Base-by-base conservation (phyloP, 805 yeast species). In the Starmerella apicola region DNA sequence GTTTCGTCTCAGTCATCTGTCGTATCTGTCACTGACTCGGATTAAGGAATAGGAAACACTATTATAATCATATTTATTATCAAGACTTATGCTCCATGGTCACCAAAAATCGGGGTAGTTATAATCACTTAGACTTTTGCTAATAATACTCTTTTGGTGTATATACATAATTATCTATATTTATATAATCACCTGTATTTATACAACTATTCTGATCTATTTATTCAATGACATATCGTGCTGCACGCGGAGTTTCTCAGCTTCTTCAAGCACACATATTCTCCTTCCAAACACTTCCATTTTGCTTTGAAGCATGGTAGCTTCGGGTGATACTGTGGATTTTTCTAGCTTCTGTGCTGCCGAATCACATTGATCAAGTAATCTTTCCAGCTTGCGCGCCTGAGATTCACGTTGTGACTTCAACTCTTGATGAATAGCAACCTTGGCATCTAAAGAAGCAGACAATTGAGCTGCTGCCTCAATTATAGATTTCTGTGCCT, bases 211-310 rank as follows among this genome's bases (percentile, higher is more conserved):
- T 21, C 20, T 16, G 21, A 31, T 17, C 18, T 31, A 17, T 31
- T 16, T 31, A 31, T n/a, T 17, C 20, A 19, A 16, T 17, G 19
- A n/a, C 22, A 7, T 13, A 5, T 17, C 25, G 21, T 26, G 29
- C n/a, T 12, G 37, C 4, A 4, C 34, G 5, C 27, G 5, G 22
- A 36, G 38, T 32, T 30, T n/a, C 23, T 36, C 28, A 15, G 41
- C 35, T 12, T 37, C 34, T 32, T 45, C 95, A 32, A 84, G 57
- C 1, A 81, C 74, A 34, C 94, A 60, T 16, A 85, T 59, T 37
- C 77, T 76, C 47, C 78, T 80, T 57, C 84, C 94, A 2, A 81
- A 52, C 13, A 68, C 45, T 54, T 84, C 95, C 0, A 83, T 75
- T 49, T 73, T 16, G 27, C 30, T 25, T 28, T 49, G 52, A 21